These are phyloP conservation scores for Exobasidium cylindrosporum DNA, from an alignment of 1,284 basidiomycete species.

Conservation along the genomic window DNA sequence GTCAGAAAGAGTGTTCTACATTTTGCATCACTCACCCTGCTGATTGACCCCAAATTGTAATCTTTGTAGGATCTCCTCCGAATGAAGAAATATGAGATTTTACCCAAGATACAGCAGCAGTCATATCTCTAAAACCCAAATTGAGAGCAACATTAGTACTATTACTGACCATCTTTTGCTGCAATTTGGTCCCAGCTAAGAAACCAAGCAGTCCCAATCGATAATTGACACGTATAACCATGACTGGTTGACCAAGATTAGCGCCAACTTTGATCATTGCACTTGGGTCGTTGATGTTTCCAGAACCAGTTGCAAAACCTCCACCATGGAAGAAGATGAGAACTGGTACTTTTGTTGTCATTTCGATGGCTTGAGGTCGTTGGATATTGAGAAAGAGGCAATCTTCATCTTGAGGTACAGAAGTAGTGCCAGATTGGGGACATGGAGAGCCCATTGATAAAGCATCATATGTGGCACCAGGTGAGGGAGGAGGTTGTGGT, in stretches of 20 bases:
- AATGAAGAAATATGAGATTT: conserved; percentile 13
- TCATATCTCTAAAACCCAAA: conserved; percentile 15
- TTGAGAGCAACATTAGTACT: conserved; percentile 13
- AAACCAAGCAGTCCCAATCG: conserved; percentile 53
- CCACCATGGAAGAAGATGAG: conserved; percentile 20
- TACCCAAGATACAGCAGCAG: conserved; percentile 11
- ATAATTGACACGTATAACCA: conserved; percentile 62
- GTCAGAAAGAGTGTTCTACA: too few relatives aligned
- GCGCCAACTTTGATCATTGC: conserved; percentile 7
- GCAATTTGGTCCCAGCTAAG: conserved; percentile 16
- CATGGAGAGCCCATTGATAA: neutral
- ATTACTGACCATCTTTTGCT: neutral
- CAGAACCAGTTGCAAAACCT: conserved; percentile 12
- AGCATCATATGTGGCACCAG: conserved; percentile 5
- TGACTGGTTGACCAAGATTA: neutral
- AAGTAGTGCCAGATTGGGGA: conserved; percentile 7
- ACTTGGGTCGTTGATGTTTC: conserved; percentile 2
- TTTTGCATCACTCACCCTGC: conserved; percentile 9
- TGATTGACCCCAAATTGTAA: conserved; percentile 21
- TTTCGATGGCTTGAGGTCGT: neutral
- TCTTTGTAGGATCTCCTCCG: conserved; percentile 19
- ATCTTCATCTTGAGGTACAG: conserved; percentile 11
- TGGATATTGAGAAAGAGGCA: conserved; percentile 14
- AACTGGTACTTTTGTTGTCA: conserved; percentile 10
- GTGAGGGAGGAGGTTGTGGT: conserved; percentile 7